Evolutionary conservation across 768 basidiomycete species (phyloP).

Genomic region (Mycena vulgaris): DNA sequence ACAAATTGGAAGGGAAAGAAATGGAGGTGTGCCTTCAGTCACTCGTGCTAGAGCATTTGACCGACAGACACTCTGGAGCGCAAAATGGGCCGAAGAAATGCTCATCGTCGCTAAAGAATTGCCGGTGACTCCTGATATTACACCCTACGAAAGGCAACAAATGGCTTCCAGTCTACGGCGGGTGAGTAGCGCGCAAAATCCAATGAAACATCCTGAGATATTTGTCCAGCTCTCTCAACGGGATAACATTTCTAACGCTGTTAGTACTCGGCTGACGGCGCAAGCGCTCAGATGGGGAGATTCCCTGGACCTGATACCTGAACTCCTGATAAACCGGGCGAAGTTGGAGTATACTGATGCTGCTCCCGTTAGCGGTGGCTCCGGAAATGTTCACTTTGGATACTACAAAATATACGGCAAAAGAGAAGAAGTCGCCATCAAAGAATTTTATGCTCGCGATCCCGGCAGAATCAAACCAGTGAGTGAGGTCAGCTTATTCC

Average conservation of each 20-base stretch:
- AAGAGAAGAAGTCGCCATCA: conserved; percentile 5
- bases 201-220: not conserved
- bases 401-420: not conserved
- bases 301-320: not conserved
- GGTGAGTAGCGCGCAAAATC: not conserved
- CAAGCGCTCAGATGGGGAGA: not conserved
- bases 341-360: not conserved
- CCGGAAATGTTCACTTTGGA: not conserved
- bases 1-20: conserved; percentile 1
- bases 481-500: no score
- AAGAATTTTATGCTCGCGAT: not conserved
- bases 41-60: not conserved
- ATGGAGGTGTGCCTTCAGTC: not conserved
- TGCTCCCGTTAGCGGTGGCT: not conserved
- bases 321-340: not conserved
- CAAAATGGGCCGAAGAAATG: conserved; percentile 1
- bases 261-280: not conserved
- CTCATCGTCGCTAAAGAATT: not conserved
- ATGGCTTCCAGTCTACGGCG: not conserved
- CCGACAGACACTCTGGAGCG: not conserved
- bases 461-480: not conserved
- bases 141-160: not conserved
- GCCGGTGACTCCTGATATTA: not conserved
- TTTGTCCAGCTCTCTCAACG: not conserved
- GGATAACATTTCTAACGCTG: not conserved